These are phyloP conservation scores for Clarireedia paspali DNA, from an alignment of 2,329 filamentous ascomycete species.

Conservation along the genomic window DNA sequence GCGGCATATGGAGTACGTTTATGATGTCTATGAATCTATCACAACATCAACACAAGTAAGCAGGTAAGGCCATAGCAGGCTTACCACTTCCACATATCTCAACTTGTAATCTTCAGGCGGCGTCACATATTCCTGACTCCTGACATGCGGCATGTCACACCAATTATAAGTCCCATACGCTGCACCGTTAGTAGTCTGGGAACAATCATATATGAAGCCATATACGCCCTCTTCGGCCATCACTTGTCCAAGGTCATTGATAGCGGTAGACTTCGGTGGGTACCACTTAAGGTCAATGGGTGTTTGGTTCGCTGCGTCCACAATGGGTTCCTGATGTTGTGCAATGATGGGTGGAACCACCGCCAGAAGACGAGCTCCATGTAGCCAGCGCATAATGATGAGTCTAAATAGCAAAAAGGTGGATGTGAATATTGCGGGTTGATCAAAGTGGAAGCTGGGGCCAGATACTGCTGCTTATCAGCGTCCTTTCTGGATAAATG, in stretches of 20 bases:
- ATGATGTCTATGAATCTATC: slow-evolving; percentile 68
- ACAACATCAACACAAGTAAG: not conserved
- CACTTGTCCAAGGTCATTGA: slow-evolving; percentile 55
- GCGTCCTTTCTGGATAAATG: too few species aligned
- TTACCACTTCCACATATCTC: slow-evolving; percentile 67
- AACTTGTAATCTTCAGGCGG: slow-evolving; percentile 51
- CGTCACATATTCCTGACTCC: slow-evolving; percentile 53
- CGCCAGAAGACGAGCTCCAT: not conserved
- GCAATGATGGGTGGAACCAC: not conserved
- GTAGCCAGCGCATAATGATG: not conserved
- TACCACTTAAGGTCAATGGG: slow-evolving; percentile 41
- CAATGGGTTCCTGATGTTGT: not conserved
- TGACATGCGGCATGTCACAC: slow-evolving; percentile 75
- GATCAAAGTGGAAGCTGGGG: too few species aligned
- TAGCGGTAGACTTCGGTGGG: slow-evolving; percentile 42
- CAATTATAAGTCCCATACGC: slow-evolving; percentile 65
- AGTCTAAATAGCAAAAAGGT: not conserved
- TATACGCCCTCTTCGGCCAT: slow-evolving; percentile 56
- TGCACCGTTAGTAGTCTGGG: slow-evolving; percentile 42
- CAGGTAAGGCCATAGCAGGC: slow-evolving; percentile 20
- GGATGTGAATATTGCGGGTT: too few species aligned
- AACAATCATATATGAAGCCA: slow-evolving; percentile 68
- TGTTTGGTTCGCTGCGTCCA: not conserved
- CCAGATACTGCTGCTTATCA: too few species aligned
- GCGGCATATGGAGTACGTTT: slow-evolving; percentile 74